These are phyloP conservation scores for Knufia petricola DNA, from an alignment of 2,329 filamentous ascomycete species.

Conservation along the genomic window DNA sequence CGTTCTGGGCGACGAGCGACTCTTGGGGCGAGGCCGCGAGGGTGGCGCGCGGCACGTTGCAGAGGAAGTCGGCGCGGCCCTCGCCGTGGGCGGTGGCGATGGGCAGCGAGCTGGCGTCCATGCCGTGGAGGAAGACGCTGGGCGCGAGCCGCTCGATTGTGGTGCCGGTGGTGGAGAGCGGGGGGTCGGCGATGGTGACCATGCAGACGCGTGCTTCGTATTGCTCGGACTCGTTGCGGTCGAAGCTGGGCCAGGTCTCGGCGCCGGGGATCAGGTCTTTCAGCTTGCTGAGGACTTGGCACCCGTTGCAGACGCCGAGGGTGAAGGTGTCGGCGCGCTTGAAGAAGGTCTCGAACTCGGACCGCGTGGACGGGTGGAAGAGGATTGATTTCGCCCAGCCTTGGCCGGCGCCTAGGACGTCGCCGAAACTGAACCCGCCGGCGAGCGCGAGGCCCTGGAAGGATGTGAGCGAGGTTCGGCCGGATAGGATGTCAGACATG, in stretches of 20 bases:
- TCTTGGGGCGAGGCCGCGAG: slow-evolving; percentile 1
- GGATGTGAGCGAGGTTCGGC: slow-evolving; percentile 65
- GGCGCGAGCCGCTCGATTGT: slow-evolving; percentile 29
- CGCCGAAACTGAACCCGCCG: slow-evolving; percentile 91
- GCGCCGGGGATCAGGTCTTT: slow-evolving; percentile 82
- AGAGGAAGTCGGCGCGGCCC: slow-evolving; percentile 62
- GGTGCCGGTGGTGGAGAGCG: slow-evolving; percentile 24
- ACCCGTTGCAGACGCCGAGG: slow-evolving; percentile 93
- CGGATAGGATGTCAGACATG: slow-evolving; percentile 84
- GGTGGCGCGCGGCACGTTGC: slow-evolving; percentile 29
- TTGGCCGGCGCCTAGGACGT: slow-evolving; percentile 85
- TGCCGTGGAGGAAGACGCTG: slow-evolving; percentile 83
- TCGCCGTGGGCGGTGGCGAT: slow-evolving; percentile 89
- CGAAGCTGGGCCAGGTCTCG: slow-evolving; percentile 71
- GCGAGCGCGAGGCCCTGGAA: slow-evolving; percentile 90
- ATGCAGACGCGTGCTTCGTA: slow-evolving; percentile 84
- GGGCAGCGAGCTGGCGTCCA: slow-evolving; percentile 71
- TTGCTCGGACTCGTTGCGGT: slow-evolving; percentile 74
- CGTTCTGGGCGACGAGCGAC: slow-evolving; percentile 32
- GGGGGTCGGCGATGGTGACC: slow-evolving; percentile 64
- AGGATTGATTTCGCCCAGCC: slow-evolving; percentile 94
- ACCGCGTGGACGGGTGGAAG: slow-evolving; percentile 64
- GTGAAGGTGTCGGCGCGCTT: slow-evolving; percentile 79
- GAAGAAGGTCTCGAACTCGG: slow-evolving; percentile 79
- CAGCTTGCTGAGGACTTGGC: slow-evolving; percentile 81